These are phyloP conservation scores for Lipomyces oligophaga DNA, from an alignment of 805 yeast genomes.

Conservation along the genomic window DNA sequence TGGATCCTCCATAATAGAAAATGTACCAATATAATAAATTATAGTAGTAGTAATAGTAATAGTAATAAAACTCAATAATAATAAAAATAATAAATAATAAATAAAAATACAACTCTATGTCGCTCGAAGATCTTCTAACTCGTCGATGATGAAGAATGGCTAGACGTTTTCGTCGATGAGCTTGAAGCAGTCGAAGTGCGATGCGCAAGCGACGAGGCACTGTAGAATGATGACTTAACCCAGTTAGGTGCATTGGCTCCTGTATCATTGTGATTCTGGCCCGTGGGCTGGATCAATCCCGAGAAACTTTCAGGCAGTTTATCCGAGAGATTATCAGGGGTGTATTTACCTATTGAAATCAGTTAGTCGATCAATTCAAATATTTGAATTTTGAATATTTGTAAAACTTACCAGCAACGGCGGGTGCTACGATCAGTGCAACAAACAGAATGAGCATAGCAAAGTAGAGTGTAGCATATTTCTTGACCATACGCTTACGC, in stretches of 20 bases:
- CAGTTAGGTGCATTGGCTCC: constrained; percentile 50
- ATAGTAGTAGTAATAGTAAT: too few species aligned
- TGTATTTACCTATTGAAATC: constrained; percentile 19
- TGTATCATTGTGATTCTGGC: constrained; percentile 77
- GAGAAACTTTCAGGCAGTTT: constrained; percentile 27
- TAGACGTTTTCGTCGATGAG: too few species aligned
- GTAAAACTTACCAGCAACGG: constrained; percentile 60
- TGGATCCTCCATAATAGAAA: too few species aligned
- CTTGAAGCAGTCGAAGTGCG: constrained; percentile 3
- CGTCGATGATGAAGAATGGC: too few species aligned
- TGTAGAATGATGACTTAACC: constrained; percentile 41
- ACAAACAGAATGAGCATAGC: constrained; percentile 64
- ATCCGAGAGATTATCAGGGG: constrained; percentile 38
- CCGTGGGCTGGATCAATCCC: constrained; percentile 90
- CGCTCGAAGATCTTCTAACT: too few species aligned
- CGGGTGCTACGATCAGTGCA: constrained; percentile 84
- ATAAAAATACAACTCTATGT: too few species aligned
- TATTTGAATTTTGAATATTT: background rate
- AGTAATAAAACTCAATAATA: too few species aligned
- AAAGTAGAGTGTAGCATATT: constrained; percentile 81
- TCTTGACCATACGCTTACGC: constrained; percentile 95
- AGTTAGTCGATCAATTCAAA: background rate
- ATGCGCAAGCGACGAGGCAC: constrained; percentile 23
- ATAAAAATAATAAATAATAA: too few species aligned
- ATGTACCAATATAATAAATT: too few species aligned